A percentile compares a stretch with the other conserved stretches of the same genome.
Evolutionary conservation across 306 rosid species (phyloP).

Genomic region (Cucurbita ficifolia): DNA sequence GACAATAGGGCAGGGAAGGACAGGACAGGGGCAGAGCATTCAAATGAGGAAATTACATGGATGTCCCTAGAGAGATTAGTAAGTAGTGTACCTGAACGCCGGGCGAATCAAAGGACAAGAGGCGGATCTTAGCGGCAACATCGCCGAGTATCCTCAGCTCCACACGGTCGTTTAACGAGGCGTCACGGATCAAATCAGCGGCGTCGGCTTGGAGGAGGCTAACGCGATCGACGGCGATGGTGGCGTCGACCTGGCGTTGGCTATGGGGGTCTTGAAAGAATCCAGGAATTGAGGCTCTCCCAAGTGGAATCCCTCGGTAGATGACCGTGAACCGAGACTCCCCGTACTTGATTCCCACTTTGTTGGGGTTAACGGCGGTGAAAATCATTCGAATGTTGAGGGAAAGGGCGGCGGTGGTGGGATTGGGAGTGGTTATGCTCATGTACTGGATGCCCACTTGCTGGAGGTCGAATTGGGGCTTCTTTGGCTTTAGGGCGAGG

Average conservation of each 20-base stretch:
- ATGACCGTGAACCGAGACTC: slow-evolving; percentile 86
- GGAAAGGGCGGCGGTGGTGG: slow-evolving; percentile 52
- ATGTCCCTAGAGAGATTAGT: background rate
- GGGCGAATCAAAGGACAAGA: slow-evolving; percentile 73
- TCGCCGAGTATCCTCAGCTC: slow-evolving; percentile 77
- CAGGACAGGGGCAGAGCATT: no score
- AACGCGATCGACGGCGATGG: slow-evolving; percentile 63
- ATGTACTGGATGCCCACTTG: slow-evolving; percentile 72
- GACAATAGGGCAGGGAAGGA: no score
- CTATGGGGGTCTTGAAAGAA: slow-evolving; percentile 76
- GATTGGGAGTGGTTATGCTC: slow-evolving; percentile 38
- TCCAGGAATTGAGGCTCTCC: slow-evolving; percentile 70
- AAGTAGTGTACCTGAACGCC: slow-evolving; percentile 85
- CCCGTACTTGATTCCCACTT: slow-evolving; percentile 92
- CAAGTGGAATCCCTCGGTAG: slow-evolving; percentile 84
- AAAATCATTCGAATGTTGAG: slow-evolving; percentile 60
- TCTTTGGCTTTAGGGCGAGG: slow-evolving; percentile 82
- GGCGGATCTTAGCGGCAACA: slow-evolving; percentile 92
- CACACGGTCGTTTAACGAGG: slow-evolving; percentile 75
- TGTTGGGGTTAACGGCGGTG: slow-evolving; percentile 74
- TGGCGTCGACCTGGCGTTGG: slow-evolving; percentile 47
- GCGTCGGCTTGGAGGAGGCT: slow-evolving; percentile 83
- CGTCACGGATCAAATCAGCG: slow-evolving; percentile 62
- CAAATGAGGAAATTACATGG: background rate
- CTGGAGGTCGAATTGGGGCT: slow-evolving; percentile 92